These are phyloP conservation scores for Hymenoscyphus infarciens DNA, from an alignment of 2,329 filamentous ascomycete species.

Conservation along the genomic window DNA sequence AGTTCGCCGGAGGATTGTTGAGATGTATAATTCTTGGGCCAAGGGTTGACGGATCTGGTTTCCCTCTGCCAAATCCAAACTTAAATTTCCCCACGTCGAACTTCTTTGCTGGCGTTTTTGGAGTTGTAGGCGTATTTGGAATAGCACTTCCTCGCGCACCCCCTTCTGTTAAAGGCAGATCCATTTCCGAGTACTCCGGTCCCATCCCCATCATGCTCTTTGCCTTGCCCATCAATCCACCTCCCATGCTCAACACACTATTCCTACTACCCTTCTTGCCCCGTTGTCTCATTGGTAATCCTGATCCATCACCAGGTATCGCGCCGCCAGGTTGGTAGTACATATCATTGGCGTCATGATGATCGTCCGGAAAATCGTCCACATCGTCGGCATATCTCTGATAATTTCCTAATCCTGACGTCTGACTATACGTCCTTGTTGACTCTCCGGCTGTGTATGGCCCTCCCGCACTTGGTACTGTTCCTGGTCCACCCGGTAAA, in stretches of 20 bases:
- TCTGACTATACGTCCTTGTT: conserved; percentile 54
- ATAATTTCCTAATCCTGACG: conserved; percentile 81
- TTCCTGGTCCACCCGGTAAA: conserved; percentile 34
- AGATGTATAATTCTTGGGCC: conserved; percentile 91
- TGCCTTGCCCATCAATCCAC: conserved; percentile 79
- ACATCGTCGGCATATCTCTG: conserved; percentile 85
- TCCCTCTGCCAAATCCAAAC: conserved; percentile 82
- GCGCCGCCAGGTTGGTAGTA: conserved; percentile 75
- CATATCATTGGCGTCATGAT: conserved; percentile 54
- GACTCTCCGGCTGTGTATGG: conserved; percentile 26
- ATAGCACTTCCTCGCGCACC: conserved; percentile 47
- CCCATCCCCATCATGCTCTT: conserved; percentile 91
- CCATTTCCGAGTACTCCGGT: conserved; percentile 92
- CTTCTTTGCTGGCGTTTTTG: conserved; percentile 46
- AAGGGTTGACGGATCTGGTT: conserved; percentile 83
- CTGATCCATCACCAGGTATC: conserved; percentile 53
- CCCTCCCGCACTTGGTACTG: conserved; percentile 22
- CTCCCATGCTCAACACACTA: conserved; percentile 82
- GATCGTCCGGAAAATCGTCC: conserved; percentile 75
- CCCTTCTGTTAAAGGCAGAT: conserved; percentile 85
- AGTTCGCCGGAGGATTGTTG: conserved; percentile 93
- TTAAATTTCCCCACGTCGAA: conserved; percentile 78
- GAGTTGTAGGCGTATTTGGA: conserved; percentile 44
- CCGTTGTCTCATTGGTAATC: conserved; percentile 39
- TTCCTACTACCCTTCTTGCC: conserved; percentile 72